These are phyloP conservation scores for Xylaria sp. DNA, from an alignment of 2,329 filamentous ascomycete species.

Conservation along the genomic window DNA sequence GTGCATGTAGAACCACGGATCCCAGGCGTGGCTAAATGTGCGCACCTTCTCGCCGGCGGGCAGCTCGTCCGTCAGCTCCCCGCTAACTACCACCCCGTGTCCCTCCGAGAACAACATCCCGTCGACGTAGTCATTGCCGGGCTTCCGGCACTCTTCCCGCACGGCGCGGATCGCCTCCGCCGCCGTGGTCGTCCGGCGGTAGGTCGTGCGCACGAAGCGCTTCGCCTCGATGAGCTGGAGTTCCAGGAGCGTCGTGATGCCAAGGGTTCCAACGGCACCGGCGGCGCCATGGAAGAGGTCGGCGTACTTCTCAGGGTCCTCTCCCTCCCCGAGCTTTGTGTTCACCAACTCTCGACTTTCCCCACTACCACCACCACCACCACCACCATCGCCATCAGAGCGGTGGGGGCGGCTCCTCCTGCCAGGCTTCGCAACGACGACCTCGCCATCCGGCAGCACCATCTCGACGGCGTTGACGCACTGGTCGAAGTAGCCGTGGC, in stretches of 20 bases:
- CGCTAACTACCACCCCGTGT: slow-evolving; percentile 74
- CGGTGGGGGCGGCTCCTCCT: too few species aligned
- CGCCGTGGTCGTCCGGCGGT: slow-evolving; percentile 63
- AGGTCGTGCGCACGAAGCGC: slow-evolving; percentile 70
- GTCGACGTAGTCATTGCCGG: slow-evolving; percentile 74
- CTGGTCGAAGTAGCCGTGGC: slow-evolving; percentile 76
- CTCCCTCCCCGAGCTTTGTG: slow-evolving; percentile 30
- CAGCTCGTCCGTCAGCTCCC: slow-evolving; percentile 66
- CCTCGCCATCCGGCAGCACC: slow-evolving; percentile 72
- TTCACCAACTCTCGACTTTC: background rate
- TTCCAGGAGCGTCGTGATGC: slow-evolving; percentile 74
- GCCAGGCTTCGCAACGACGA: slow-evolving; percentile 61
- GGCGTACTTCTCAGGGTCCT: slow-evolving; percentile 41
- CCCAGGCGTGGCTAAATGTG: slow-evolving; percentile 63
- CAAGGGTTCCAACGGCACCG: slow-evolving; percentile 74
- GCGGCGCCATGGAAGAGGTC: slow-evolving; percentile 75
- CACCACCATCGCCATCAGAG: too few species aligned
- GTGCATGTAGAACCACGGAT: slow-evolving; percentile 83
- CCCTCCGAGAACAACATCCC: slow-evolving; percentile 72
- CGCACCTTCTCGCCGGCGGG: slow-evolving; percentile 45
- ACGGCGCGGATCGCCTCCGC: slow-evolving; percentile 61
- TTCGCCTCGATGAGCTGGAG: slow-evolving; percentile 69
- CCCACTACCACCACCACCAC: background rate
- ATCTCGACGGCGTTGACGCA: slow-evolving; percentile 73
- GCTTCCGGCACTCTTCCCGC: slow-evolving; percentile 56